These are phyloP conservation scores for Arabis alpina DNA, from an alignment of 345 rosid genomes.

Conservation along the genomic window DNA sequence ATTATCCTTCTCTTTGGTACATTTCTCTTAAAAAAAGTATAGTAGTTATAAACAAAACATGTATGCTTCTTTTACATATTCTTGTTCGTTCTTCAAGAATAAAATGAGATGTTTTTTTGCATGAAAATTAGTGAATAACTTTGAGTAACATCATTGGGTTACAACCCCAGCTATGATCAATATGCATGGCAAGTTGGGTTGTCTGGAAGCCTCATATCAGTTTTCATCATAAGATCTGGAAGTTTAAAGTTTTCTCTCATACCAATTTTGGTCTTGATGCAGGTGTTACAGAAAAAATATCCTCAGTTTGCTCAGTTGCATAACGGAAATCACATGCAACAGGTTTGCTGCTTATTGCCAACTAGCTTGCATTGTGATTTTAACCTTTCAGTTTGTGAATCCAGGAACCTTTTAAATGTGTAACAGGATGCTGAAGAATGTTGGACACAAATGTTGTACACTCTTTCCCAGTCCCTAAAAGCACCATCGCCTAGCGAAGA, in stretches of 20 bases:
- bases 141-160: not conserved
- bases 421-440: slow-evolving; percentile 92
- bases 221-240: not conserved
- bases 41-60: too few species aligned
- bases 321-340: slow-evolving; percentile 91
- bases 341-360: slow-evolving; percentile 47
- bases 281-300: slow-evolving; percentile 83
- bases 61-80: not conserved
- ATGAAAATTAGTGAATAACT: not conserved
- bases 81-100: not conserved
- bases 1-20: too few species aligned
- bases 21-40: too few species aligned
- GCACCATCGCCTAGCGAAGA: slow-evolving; percentile 59
- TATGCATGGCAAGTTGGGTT: not conserved
- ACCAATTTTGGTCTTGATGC: slow-evolving; percentile 32
- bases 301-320: slow-evolving; percentile 92
- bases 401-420: slow-evolving; percentile 12
- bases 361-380: slow-evolving; percentile 1
- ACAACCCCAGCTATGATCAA: not conserved
- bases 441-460: slow-evolving; percentile 86
- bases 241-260: slow-evolving; percentile 2
- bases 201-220: not conserved
- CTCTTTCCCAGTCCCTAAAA: slow-evolving; percentile 76
- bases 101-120: not conserved
- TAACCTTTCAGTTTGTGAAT: slow-evolving; percentile 24